Evolutionary conservation across 192 early-diverging fungal species (phyloP).

Genomic region (Cetraspora pellucida): DNA sequence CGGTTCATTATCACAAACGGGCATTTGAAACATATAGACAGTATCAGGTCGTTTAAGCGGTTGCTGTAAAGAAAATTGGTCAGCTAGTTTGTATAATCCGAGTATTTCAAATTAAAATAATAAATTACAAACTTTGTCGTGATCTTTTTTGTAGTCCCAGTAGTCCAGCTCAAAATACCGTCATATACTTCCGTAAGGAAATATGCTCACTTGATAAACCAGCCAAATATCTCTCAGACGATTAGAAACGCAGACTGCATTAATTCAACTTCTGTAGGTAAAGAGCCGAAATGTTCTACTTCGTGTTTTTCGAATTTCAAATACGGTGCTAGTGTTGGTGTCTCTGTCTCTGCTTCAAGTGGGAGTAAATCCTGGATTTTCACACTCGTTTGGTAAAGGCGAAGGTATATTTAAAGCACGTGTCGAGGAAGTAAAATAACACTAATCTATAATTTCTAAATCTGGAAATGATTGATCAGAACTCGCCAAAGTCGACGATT

Average conservation of each 20-base stretch:
- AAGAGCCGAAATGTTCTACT: not conserved
- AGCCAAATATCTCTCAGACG: not conserved
- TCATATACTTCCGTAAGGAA: conserved; percentile 6
- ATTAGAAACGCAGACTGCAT: not conserved
- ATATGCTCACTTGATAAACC: not conserved
- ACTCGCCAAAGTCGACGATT: too few relatives aligned
- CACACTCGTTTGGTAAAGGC: too few relatives aligned
- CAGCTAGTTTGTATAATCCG: too few relatives aligned
- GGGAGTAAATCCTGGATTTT: too few relatives aligned
- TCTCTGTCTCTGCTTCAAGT: too few relatives aligned
- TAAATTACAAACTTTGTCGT: conserved; percentile 6
- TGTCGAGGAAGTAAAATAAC: too few relatives aligned
- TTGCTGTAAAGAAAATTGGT: conserved; percentile 28
- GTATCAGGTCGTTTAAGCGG: not conserved
- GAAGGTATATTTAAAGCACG: too few relatives aligned
- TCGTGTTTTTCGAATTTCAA: conserved; percentile 2
- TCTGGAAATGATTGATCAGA: too few relatives aligned
- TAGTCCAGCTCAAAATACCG: not conserved
- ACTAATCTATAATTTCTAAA: too few relatives aligned
- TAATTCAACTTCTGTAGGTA: not conserved
- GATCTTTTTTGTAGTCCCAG: conserved; percentile 3
- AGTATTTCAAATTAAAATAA: too few relatives aligned
- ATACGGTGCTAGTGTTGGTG: too few relatives aligned
- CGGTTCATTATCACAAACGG: not conserved
- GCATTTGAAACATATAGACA: conserved; percentile 12